A percentile compares a stretch with the other conserved stretches of the same genome.
Conservation (phyloP, 2,329 filamentous ascomycete genomes). For the Aspergillus calidoustus region DNA sequence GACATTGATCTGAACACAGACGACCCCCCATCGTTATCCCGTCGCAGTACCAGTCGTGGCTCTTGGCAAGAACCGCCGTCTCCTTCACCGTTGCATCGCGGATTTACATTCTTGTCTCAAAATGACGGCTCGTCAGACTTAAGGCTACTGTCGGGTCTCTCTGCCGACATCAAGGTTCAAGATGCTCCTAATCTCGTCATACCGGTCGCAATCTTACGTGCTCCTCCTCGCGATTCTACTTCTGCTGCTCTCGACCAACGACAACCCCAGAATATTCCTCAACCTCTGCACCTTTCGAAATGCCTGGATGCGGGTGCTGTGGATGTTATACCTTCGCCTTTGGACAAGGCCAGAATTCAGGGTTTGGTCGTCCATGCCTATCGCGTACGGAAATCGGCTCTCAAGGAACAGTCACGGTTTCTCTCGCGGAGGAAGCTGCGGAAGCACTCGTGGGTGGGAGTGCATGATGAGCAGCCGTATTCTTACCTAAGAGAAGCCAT, state of each 20-base stretch:
- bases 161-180: slow-evolving; percentile 55
- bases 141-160: slow-evolving; percentile 53
- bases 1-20: slow-evolving; percentile 52
- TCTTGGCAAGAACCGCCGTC: slow-evolving; percentile 41
- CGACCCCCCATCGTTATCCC: slow-evolving; percentile 40
- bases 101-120: slow-evolving; percentile 49
- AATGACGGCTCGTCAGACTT: slow-evolving; percentile 54
- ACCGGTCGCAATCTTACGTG: slow-evolving; percentile 53
- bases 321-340: slow-evolving; percentile 81
- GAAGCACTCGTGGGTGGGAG: slow-evolving; percentile 89
- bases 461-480: slow-evolving; percentile 83
- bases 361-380: slow-evolving; percentile 83
- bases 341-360: slow-evolving; percentile 74
- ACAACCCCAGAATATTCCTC: slow-evolving; percentile 40
- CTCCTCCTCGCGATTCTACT: slow-evolving; percentile 25
- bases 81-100: slow-evolving; percentile 38
- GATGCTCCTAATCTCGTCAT: slow-evolving; percentile 55
- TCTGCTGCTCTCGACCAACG: slow-evolving; percentile 23
- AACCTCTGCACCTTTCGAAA: slow-evolving; percentile 63
- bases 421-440: slow-evolving; percentile 74
- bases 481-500: slow-evolving; percentile 89
- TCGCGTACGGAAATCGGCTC: slow-evolving; percentile 75
- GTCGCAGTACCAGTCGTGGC: slow-evolving; percentile 35
- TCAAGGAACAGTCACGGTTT: slow-evolving; percentile 72
- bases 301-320: slow-evolving; percentile 86